phyloP scores from a whole-genome alignment of 805 yeast species.

The Zygotorulaspora chibaensis region DNA sequence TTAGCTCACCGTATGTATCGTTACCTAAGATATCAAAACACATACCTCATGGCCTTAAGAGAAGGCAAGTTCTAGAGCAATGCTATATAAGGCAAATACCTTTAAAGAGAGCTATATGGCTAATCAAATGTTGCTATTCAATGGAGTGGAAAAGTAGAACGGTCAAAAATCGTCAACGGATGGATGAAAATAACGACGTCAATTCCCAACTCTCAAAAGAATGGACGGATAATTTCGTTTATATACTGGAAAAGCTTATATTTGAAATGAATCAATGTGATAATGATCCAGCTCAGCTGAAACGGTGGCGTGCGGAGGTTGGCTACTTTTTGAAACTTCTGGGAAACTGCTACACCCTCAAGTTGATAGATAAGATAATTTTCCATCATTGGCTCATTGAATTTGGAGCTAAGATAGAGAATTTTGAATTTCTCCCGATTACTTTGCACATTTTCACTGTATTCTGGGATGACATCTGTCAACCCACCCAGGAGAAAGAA shows the following conservation, averaged over 20 bases:
- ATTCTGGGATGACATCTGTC: conserved; percentile 67
- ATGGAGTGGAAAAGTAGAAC: conserved; percentile 48
- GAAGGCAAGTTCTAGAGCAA: conserved; percentile 67
- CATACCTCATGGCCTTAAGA: conserved; percentile 86
- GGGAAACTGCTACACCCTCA: conserved; percentile 64
- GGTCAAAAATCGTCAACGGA: conserved; percentile 12
- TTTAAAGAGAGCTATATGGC: conserved; percentile 80
- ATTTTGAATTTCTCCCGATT: conserved; percentile 42
- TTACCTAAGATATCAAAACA: conserved; percentile 65
- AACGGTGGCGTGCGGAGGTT: conserved; percentile 45
- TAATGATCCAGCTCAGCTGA: conserved; percentile 28
- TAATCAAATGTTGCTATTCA: conserved; percentile 79
- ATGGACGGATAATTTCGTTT: conserved; percentile 84
- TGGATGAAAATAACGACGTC: conserved; percentile 11
- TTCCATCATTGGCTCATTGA: conserved; percentile 63
- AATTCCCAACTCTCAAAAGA: conserved; percentile 64
- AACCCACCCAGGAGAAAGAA: conserved; percentile 33
- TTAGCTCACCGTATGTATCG: conserved; percentile 65
- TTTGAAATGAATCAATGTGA: conserved; percentile 32
- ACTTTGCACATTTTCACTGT: conserved; percentile 52
- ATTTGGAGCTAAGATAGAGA: conserved; percentile 42
- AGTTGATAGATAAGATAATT: conserved; percentile 55
- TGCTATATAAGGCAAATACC: conserved; percentile 68
- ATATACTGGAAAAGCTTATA: conserved; percentile 38
- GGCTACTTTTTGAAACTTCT: conserved; percentile 57